Evolutionary conservation across 2,329 filamentous ascomycete species (phyloP), one percentile per base, ranked within the genome.

Genomic region (Colletotrichum falcatum): DNA sequence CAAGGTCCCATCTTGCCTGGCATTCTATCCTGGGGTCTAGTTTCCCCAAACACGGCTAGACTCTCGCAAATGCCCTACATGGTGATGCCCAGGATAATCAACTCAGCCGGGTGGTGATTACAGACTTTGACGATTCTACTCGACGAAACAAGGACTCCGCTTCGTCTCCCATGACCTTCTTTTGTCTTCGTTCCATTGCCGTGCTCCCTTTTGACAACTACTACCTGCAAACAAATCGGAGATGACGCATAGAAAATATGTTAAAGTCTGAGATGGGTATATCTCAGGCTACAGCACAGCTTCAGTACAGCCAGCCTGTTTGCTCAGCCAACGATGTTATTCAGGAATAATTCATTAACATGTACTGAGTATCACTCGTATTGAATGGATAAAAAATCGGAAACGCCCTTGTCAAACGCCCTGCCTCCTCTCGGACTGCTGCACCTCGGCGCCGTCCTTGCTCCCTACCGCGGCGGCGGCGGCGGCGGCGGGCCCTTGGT

Each of bases 391-490:
- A 33, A 11, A 26, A 4, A 1, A 23, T n/a, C 39, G 23, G 12
- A 4, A 26, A 18, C 6, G 42, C 6, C 18, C 26, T 7, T 3
- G 30, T 6, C 20, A 70, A 5, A 70, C 58, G 35, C 51, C 42
- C 42, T 35, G 28, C 42, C 33, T 48, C 58, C 42, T 33, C 42
- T 61, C 42, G 3, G 58, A 37, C 58, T 37, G 42, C 30, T 49
- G 58, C 30, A 61, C 33, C 42, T 48, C 30, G 1, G 42, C 42
- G 16, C 56, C 56, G 44, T 66, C 63, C 59, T 61, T 63, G 53
- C 53, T 51, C 49, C 66, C 72, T 7, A n/a, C n/a, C n/a, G n/a
- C n/a, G n/a, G n/a, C n/a, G n/a, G n/a, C n/a, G n/a, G n/a, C 12
- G 1, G 39, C 20, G 20, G 30, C 12, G 2, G 26, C 28, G 12